These are phyloP conservation scores for Aspergillus wentii DNA, from an alignment of 495 filamentous ascomycete species.

Conservation along the genomic window DNA sequence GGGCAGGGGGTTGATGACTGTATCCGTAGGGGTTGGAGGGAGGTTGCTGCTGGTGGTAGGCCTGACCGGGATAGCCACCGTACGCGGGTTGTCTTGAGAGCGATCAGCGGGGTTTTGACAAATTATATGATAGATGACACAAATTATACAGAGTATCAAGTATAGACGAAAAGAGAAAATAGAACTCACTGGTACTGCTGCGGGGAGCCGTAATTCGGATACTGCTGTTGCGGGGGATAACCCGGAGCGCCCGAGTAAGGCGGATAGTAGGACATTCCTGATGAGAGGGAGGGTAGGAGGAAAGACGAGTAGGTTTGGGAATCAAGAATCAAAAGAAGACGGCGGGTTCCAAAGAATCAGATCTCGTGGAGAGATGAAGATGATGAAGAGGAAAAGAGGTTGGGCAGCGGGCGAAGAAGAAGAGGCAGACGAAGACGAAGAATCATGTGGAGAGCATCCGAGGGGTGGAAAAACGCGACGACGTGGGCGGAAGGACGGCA, in stretches of 20 bases:
- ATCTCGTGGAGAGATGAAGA: background rate
- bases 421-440: background rate
- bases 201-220: slow-evolving; percentile 32
- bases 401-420: background rate
- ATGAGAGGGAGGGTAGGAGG: slow-evolving; percentile 2
- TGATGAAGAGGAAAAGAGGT: background rate
- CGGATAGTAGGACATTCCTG: slow-evolving; percentile 50
- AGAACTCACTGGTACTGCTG: slow-evolving; percentile 27
- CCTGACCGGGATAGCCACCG: slow-evolving; percentile 47
- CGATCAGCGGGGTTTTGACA: no score
- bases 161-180: slow-evolving; percentile 3
- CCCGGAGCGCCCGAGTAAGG: slow-evolving; percentile 41
- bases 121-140: background rate
- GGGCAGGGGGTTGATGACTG: slow-evolving; percentile 34
- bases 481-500: background rate
- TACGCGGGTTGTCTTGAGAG: slow-evolving; percentile 26
- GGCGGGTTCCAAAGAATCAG: background rate
- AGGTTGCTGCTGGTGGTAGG: slow-evolving; percentile 35
- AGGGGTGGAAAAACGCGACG: background rate
- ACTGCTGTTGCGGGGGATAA: slow-evolving; percentile 45
- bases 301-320: background rate
- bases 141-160: slow-evolving; percentile 3
- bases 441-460: background rate
- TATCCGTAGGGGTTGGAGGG: slow-evolving; percentile 43
- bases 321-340: background rate